Percentiles rank a stretch among this genome's conserved stretches.
Evolutionary conservation across 305 asterid genomes (phyloP).

Genomic region (Fraxinus platypoda): DNA sequence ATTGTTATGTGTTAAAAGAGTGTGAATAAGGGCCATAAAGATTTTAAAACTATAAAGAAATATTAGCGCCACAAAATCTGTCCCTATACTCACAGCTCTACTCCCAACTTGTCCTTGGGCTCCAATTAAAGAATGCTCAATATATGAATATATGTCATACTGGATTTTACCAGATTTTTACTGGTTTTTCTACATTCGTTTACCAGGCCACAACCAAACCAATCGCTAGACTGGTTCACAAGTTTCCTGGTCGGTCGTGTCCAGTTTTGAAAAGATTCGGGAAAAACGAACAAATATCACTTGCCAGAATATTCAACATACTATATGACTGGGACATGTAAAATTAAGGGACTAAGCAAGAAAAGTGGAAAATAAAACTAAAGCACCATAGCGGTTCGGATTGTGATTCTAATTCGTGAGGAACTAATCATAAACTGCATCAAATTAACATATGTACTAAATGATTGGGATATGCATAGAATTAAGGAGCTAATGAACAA

Average conservation of each 20-base stretch:
- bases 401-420: not conserved
- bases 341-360: constrained; percentile 3
- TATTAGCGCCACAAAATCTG: not conserved
- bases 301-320: constrained; percentile 7
- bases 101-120: not conserved
- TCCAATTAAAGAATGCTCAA: no score
- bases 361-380: constrained; percentile 8
- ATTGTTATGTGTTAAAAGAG: not conserved
- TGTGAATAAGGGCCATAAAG: not conserved
- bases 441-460: not conserved
- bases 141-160: no score
- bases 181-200: no score
- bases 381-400: not conserved
- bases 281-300: constrained; percentile 15
- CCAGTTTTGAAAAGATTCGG: no score
- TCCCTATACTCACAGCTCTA: not conserved
- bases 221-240: no score
- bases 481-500: not conserved
- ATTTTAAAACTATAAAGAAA: not conserved
- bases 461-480: not conserved
- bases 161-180: no score
- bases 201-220: no score
- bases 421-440: not conserved
- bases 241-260: no score
- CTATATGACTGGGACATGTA: not conserved